These are phyloP conservation scores for Yamadazyma triangularis DNA, from an alignment of 1,139 yeast species.

Conservation along the genomic window DNA sequence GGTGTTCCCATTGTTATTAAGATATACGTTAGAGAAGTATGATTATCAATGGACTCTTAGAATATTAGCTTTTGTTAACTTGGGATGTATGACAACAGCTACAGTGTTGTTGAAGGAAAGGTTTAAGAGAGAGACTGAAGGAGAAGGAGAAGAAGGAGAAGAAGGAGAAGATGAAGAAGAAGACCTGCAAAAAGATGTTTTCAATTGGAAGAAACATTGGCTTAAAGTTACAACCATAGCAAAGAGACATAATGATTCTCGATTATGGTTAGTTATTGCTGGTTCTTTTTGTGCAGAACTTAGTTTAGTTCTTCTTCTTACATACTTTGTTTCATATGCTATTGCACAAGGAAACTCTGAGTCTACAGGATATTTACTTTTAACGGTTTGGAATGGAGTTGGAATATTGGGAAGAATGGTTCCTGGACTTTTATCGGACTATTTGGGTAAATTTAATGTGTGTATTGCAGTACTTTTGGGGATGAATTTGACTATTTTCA, in stretches of 20 bases:
- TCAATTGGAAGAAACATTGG: background rate
- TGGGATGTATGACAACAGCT: conserved; percentile 31
- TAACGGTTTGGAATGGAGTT: conserved; percentile 54
- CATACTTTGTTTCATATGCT: conserved; percentile 55
- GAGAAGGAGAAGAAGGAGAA: background rate
- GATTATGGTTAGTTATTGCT: conserved; percentile 18
- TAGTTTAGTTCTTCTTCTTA: conserved; percentile 46
- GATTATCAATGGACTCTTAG: conserved; percentile 37
- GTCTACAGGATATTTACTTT: conserved; percentile 45
- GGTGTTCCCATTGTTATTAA: conserved; percentile 29
- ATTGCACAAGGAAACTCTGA: conserved; percentile 48
- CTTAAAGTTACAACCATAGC: background rate
- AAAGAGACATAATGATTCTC: conserved; percentile 12
- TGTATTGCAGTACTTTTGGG: conserved; percentile 37
- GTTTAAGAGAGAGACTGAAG: conserved; percentile 1
- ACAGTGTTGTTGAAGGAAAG: conserved; percentile 45
- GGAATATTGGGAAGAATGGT: conserved; percentile 58
- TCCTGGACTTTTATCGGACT: conserved; percentile 54
- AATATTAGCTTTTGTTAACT: conserved; percentile 27
- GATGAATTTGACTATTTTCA: conserved; percentile 35
- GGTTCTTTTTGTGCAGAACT: conserved; percentile 50
- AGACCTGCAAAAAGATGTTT: background rate
- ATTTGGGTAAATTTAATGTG: conserved; percentile 54
- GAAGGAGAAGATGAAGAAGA: background rate
- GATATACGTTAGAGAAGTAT: conserved; percentile 22